Evolutionary conservation across 148 eudicot species (phyloP).

Genomic region (Vaccinium myrtillus): DNA sequence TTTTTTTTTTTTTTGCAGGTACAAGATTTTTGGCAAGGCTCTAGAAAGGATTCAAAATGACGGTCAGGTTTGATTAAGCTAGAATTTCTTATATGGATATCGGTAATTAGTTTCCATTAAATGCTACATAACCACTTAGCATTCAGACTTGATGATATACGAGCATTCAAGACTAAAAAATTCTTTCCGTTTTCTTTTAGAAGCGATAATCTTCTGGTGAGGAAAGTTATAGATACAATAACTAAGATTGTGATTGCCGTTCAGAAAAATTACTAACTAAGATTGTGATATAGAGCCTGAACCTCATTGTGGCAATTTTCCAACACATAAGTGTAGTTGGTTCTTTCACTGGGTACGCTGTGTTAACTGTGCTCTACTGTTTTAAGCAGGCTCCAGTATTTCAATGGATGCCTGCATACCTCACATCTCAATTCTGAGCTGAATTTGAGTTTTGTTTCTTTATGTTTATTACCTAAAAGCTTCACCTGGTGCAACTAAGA

Average conservation of each 20-base stretch:
- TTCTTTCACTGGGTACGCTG: neutral
- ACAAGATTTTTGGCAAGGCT: constrained; percentile 82
- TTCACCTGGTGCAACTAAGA: no score
- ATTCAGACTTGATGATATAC: neutral
- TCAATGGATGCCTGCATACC: neutral
- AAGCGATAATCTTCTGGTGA: neutral
- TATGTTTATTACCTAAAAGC: neutral
- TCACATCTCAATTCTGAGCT: neutral
- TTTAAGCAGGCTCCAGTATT: neutral
- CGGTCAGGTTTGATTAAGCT: constrained; percentile 53
- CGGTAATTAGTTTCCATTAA: neutral
- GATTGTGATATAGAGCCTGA: neutral
- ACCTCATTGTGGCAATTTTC: neutral
- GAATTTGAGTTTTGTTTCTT: neutral
- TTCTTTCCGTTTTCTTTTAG: neutral
- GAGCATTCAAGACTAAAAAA: neutral
- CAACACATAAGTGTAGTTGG: neutral
- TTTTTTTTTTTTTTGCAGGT: constrained; percentile 37
- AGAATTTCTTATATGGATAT: neutral
- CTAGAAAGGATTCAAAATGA: constrained; percentile 77
- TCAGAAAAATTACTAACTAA: no score
- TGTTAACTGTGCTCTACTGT: neutral
- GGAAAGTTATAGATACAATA: neutral
- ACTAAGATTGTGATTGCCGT: neutral
- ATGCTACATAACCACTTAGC: neutral